Evolutionary conservation across 164 flowering plant species (phyloP).

Genomic region (Echeveria elegans): DNA sequence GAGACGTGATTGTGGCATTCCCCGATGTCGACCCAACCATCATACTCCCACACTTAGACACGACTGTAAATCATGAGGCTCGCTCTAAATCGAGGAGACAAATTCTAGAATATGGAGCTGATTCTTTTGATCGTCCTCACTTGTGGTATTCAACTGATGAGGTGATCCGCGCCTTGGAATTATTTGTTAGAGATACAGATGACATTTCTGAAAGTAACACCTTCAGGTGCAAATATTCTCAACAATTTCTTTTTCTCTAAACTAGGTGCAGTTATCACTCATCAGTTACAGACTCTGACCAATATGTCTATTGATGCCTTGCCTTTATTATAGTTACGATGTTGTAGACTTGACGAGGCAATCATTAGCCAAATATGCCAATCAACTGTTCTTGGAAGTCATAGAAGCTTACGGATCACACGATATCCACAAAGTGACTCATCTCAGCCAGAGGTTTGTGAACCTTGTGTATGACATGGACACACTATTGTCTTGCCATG

Average conservation of each 20-base stretch:
- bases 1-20: constrained; percentile 70
- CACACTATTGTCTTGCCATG: constrained; percentile 53
- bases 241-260: neutral
- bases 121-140: constrained; percentile 53
- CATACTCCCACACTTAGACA: constrained; percentile 16
- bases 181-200: constrained; percentile 46
- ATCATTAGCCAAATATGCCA: constrained; percentile 65
- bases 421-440: constrained; percentile 24
- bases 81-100: constrained; percentile 19
- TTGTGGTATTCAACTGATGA: constrained; percentile 64
- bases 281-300: neutral
- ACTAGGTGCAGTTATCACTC: neutral
- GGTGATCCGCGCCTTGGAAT: constrained; percentile 52
- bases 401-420: constrained; percentile 38
- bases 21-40: constrained; percentile 60
- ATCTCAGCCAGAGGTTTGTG: constrained; percentile 37
- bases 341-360: constrained; percentile 69
- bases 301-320: neutral
- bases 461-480: constrained; percentile 57
- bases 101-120: constrained; percentile 16
- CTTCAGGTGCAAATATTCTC: constrained; percentile 37
- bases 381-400: constrained; percentile 45
- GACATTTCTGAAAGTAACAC: constrained; percentile 38
- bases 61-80: constrained; percentile 8
- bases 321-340: constrained; percentile 39